These are phyloP conservation scores for Raffaelea albimanens DNA, from an alignment of 2,329 filamentous ascomycete species.

Conservation along the genomic window DNA sequence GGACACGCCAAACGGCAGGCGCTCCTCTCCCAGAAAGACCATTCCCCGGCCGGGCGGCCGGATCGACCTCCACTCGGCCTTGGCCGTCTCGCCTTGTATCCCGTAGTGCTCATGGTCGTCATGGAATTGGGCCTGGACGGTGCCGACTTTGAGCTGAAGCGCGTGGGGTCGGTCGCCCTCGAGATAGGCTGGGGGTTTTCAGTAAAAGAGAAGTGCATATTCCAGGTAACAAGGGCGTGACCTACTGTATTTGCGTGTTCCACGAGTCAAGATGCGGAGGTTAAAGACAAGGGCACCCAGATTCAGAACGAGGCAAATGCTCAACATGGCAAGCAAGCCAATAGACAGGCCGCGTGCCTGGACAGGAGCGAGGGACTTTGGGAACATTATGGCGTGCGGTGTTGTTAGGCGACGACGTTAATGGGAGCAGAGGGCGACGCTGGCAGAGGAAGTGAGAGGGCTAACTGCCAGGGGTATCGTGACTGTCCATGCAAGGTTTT, in stretches of 20 bases:
- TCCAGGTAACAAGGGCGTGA: not conserved
- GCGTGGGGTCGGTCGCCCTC: not conserved
- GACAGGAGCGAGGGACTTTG: not conserved
- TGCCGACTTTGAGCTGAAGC: not conserved
- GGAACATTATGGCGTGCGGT: not conserved
- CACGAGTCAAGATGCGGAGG: conserved; percentile 1
- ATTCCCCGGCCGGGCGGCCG: not conserved
- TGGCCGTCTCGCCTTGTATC: not conserved
- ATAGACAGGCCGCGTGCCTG: not conserved
- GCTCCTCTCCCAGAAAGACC: not conserved
- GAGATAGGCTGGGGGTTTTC: not conserved
- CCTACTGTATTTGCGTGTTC: not conserved
- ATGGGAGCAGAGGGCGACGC: too few relatives aligned
- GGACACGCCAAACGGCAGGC: not conserved
- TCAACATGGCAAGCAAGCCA: not conserved
- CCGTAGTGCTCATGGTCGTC: conserved; percentile 1
- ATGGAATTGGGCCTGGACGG: not conserved
- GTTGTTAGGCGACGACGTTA: too few relatives aligned
- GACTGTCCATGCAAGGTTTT: too few relatives aligned
- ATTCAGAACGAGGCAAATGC: not conserved
- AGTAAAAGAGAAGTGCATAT: not conserved
- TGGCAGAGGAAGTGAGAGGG: too few relatives aligned
- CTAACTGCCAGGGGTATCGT: too few relatives aligned
- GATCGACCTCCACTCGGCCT: not conserved
- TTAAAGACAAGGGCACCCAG: not conserved